Conservation (phyloP, 2,329 filamentous ascomycete genomes). For the Colletotrichum viniferum region DNA sequence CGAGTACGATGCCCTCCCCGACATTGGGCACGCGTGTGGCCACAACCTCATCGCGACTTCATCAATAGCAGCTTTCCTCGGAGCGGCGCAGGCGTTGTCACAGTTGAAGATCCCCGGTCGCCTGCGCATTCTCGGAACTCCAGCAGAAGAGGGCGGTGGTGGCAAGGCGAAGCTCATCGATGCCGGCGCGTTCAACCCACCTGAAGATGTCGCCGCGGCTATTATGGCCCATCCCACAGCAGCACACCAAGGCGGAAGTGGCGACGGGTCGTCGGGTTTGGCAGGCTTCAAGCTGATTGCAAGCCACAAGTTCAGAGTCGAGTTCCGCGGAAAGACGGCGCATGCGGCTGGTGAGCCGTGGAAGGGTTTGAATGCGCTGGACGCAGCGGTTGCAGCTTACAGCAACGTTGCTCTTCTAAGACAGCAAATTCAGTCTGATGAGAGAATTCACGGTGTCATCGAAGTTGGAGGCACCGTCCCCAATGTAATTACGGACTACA, state of each 20-base stretch:
- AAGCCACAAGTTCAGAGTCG: slow-evolving; percentile 34
- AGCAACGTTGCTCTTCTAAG: slow-evolving; percentile 33
- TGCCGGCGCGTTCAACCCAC: slow-evolving; percentile 32
- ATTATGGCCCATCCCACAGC: slow-evolving; percentile 34
- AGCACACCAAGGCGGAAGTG: slow-evolving; percentile 4
- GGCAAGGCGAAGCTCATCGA: slow-evolving; percentile 43
- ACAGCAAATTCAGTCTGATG: slow-evolving; percentile 40
- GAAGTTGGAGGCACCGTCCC: slow-evolving; percentile 38
- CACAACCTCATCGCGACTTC: slow-evolving; percentile 50
- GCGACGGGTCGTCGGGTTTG: slow-evolving; percentile 21
- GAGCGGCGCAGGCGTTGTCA: slow-evolving; percentile 36
- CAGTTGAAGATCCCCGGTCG: slow-evolving; percentile 33
- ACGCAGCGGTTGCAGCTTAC: slow-evolving; percentile 40
- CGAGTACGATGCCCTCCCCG: slow-evolving; percentile 53
- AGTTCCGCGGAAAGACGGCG: slow-evolving; percentile 36
- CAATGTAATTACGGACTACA: slow-evolving; percentile 44
- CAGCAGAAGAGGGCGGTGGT: slow-evolving; percentile 47
- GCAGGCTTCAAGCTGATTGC: slow-evolving; percentile 35
- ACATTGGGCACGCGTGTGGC: slow-evolving; percentile 50
- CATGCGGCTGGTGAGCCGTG: slow-evolving; percentile 41
- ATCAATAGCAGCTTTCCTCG: slow-evolving; percentile 44
- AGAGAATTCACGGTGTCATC: slow-evolving; percentile 42
- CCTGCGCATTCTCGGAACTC: slow-evolving; percentile 45
- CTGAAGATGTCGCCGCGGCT: slow-evolving; percentile 37
- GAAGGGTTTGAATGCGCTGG: slow-evolving; percentile 41